Percentiles rank a stretch among this genome's conserved stretches.
phyloP scores from a whole-genome alignment of 2,329 filamentous ascomycete genomes.

The Periconia sp. region DNA sequence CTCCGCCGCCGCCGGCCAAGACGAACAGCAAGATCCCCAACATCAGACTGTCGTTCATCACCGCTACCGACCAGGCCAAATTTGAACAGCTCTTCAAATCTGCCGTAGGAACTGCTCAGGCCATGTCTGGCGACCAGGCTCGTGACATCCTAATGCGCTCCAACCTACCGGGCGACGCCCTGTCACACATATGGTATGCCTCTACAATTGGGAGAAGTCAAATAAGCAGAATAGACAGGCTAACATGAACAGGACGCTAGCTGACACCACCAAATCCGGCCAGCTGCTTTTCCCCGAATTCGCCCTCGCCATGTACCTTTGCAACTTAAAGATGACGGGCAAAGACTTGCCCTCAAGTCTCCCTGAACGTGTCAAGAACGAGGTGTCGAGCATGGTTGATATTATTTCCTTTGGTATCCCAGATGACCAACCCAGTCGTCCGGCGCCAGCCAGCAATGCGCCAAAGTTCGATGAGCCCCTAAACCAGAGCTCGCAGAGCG shows the following conservation, averaged over 20 bases:
- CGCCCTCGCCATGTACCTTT: slow-evolving; percentile 96
- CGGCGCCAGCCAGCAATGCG: slow-evolving; percentile 63
- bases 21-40: slow-evolving; percentile 80
- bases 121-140: slow-evolving; percentile 89
- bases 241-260: slow-evolving; percentile 68
- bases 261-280: slow-evolving; percentile 93
- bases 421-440: slow-evolving; percentile 64
- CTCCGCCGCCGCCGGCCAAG: slow-evolving; percentile 66
- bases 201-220: slow-evolving; percentile 10
- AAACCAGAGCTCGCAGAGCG: slow-evolving; percentile 50
- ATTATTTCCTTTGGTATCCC: slow-evolving; percentile 94
- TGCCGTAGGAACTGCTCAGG: slow-evolving; percentile 79
- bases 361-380: slow-evolving; percentile 87
- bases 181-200: slow-evolving; percentile 88
- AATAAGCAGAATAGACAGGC: slow-evolving; percentile 10
- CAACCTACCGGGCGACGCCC: slow-evolving; percentile 79
- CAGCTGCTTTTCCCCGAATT: slow-evolving; percentile 98
- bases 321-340: slow-evolving; percentile 87
- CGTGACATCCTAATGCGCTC: slow-evolving; percentile 87
- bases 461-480: slow-evolving; percentile 68
- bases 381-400: slow-evolving; percentile 99
- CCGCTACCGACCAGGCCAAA: slow-evolving; percentile 89
- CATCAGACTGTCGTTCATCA: slow-evolving; percentile 93
- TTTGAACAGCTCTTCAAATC: slow-evolving; percentile 98
- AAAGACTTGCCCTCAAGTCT: slow-evolving; percentile 74